phyloP scores from a whole-genome alignment of 2,329 filamentous ascomycete genomes.

The Colletotrichum orbiculare region DNA sequence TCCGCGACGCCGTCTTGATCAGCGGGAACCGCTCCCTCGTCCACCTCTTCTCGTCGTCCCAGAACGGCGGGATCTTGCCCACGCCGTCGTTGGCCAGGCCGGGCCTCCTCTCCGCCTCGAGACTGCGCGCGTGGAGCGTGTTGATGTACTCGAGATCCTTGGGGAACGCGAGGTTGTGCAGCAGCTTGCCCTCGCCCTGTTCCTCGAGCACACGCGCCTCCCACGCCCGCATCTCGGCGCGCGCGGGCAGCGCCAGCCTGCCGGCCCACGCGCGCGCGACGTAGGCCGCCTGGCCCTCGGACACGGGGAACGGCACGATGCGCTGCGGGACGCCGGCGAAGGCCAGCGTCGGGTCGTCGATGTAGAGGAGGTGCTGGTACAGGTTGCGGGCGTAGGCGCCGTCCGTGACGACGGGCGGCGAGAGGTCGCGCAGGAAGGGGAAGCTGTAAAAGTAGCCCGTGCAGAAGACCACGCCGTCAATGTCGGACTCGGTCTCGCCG shows the following conservation, averaged over 20 bases:
- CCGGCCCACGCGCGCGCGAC: slow-evolving; percentile 75
- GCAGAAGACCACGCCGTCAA: slow-evolving; percentile 86
- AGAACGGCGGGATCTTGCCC: slow-evolving; percentile 52
- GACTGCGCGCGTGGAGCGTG: slow-evolving; percentile 61
- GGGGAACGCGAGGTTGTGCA: slow-evolving; percentile 58
- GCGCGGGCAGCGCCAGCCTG: slow-evolving; percentile 65
- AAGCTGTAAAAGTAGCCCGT: slow-evolving; percentile 91
- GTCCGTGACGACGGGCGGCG: slow-evolving; percentile 64
- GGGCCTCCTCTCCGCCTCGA: slow-evolving; percentile 45
- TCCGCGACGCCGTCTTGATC: slow-evolving; percentile 53
- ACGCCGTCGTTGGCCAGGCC: slow-evolving; percentile 50
- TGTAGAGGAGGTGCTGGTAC: slow-evolving; percentile 78
- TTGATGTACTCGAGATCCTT: slow-evolving; percentile 72
- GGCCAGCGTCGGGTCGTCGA: slow-evolving; percentile 71
- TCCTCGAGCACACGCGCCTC: slow-evolving; percentile 62
- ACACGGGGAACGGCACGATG: slow-evolving; percentile 77
- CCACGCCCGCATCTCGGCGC: slow-evolving; percentile 70
- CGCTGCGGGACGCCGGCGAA: slow-evolving; percentile 75
- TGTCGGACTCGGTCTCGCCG: slow-evolving; percentile 69
- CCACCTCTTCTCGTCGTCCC: slow-evolving; percentile 53
- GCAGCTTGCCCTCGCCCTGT: slow-evolving; percentile 55
- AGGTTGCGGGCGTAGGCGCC: slow-evolving; percentile 70
- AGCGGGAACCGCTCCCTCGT: slow-evolving; percentile 51
- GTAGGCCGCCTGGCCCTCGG: slow-evolving; percentile 75
- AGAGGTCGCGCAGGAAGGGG: slow-evolving; percentile 71